phyloP scores from a whole-genome alignment of 306 rosid genomes.

The Cucumis hystrix region DNA sequence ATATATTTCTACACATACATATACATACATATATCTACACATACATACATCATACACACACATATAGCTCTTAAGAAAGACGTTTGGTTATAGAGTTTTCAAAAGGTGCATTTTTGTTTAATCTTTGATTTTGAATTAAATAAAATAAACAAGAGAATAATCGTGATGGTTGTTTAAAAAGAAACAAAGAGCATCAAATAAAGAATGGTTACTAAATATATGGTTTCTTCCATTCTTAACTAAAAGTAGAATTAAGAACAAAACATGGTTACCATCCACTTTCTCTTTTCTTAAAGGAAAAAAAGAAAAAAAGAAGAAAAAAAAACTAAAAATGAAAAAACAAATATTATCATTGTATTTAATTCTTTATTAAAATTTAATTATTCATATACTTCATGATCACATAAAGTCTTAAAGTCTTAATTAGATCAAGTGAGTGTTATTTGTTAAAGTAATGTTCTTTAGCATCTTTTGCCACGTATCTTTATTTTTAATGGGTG shows the following conservation, averaged over 20 bases:
- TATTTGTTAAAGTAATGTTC: background rate
- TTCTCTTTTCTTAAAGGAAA: background rate
- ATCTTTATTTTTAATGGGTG: background rate
- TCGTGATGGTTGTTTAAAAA: background rate
- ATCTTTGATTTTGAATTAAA: background rate
- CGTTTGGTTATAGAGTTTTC: too few species aligned
- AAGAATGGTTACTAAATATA: conserved; percentile 4
- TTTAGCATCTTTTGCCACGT: background rate
- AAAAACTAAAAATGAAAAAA: too few species aligned
- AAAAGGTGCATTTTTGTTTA: background rate
- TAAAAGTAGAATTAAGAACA: background rate
- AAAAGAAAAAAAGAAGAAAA: too few species aligned
- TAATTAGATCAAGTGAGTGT: background rate
- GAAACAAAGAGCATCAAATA: conserved; percentile 4
- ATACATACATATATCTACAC: too few species aligned
- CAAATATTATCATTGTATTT: background rate
- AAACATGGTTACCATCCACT: conserved; percentile 6
- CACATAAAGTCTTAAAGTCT: background rate
- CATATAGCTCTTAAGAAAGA: too few species aligned
- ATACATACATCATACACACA: too few species aligned
- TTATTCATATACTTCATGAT: background rate
- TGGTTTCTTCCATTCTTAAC: background rate
- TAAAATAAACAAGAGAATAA: background rate
- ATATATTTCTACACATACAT: too few species aligned
- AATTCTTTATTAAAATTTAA: background rate